Conservation (phyloP, 2,329 filamentous ascomycete genomes). For the Cadophora gregata region DNA sequence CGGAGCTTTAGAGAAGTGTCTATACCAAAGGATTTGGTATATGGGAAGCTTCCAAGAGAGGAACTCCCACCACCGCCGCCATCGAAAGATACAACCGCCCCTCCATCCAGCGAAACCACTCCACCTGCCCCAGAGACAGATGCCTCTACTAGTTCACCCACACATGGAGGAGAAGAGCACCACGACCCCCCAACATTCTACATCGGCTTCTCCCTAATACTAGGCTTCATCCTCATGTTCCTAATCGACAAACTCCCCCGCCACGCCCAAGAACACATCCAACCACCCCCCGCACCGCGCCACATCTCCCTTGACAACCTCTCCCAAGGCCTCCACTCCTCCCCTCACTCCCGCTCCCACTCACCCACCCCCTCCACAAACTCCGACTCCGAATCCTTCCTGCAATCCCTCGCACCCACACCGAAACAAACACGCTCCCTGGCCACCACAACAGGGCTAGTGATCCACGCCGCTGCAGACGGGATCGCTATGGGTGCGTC, state of each 20-base stretch:
- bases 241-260: slow-evolving; percentile 86
- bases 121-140: slow-evolving; percentile 1
- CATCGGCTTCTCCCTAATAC: slow-evolving; percentile 84
- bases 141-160: slow-evolving; percentile 23
- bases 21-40: slow-evolving; percentile 10
- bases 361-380: too few relatives aligned
- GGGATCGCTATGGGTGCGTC: slow-evolving; percentile 96
- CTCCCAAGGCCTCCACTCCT: slow-evolving; percentile 53
- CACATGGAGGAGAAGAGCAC: slow-evolving; percentile 50
- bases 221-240: slow-evolving; percentile 96
- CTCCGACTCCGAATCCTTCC: slow-evolving; percentile 62
- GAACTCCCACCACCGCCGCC: slow-evolving; percentile 10
- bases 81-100: slow-evolving; percentile 12
- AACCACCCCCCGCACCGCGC: slow-evolving; percentile 70
- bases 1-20: slow-evolving; percentile 8
- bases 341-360: slow-evolving; percentile 45
- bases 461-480: slow-evolving; percentile 94
- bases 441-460: slow-evolving; percentile 90
- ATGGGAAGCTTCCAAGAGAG: slow-evolving; percentile 7
- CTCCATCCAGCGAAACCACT: slow-evolving; percentile 10
- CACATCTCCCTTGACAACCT: slow-evolving; percentile 91
- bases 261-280: slow-evolving; percentile 70
- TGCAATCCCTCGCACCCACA: slow-evolving; percentile 62
- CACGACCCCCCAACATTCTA: slow-evolving; percentile 70
- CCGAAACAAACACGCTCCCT: slow-evolving; percentile 67